A percentile compares a stretch with the other conserved stretches of the same genome.
Conservation (phyloP, 2,329 filamentous ascomycete genomes). For the Stagonosporopsis chrysanthemi region DNA sequence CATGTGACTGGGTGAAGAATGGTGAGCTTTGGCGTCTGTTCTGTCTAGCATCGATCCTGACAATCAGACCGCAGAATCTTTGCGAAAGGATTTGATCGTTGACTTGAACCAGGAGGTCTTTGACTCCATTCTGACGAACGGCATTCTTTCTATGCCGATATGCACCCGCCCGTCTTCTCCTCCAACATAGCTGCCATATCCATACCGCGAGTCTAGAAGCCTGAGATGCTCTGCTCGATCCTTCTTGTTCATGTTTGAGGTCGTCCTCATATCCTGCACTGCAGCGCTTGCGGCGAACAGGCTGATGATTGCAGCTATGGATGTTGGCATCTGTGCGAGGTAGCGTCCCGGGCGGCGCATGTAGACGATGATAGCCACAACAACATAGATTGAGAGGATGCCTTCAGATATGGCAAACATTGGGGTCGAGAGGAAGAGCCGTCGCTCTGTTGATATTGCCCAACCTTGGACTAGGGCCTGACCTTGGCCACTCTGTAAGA, state of each 20-base stretch:
- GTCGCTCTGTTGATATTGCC: slow-evolving; percentile 39
- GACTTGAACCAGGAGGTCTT: slow-evolving; percentile 29
- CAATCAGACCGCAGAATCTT: slow-evolving; percentile 7
- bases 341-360: slow-evolving; percentile 50
- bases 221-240: slow-evolving; percentile 28
- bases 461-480: not conserved
- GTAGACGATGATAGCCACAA: slow-evolving; percentile 57
- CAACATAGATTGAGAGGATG: slow-evolving; percentile 55
- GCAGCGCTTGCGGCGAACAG: slow-evolving; percentile 59
- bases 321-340: slow-evolving; percentile 61
- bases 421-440: slow-evolving; percentile 58
- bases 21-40: too few species aligned
- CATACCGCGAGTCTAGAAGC: slow-evolving; percentile 43
- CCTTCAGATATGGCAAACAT: slow-evolving; percentile 57
- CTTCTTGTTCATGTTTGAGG: slow-evolving; percentile 24
- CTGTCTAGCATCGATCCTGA: not conserved
- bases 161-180: slow-evolving; percentile 55
- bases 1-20: not conserved
- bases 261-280: slow-evolving; percentile 44
- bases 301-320: slow-evolving; percentile 57
- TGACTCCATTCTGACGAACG: slow-evolving; percentile 40
- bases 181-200: slow-evolving; percentile 61
- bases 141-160: slow-evolving; percentile 61
- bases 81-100: slow-evolving; percentile 9
- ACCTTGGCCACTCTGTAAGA: slow-evolving; percentile 1